Base-by-base conservation (phyloP, 768 basidiomycete genomes). In the Lepiota subincarnata region DNA sequence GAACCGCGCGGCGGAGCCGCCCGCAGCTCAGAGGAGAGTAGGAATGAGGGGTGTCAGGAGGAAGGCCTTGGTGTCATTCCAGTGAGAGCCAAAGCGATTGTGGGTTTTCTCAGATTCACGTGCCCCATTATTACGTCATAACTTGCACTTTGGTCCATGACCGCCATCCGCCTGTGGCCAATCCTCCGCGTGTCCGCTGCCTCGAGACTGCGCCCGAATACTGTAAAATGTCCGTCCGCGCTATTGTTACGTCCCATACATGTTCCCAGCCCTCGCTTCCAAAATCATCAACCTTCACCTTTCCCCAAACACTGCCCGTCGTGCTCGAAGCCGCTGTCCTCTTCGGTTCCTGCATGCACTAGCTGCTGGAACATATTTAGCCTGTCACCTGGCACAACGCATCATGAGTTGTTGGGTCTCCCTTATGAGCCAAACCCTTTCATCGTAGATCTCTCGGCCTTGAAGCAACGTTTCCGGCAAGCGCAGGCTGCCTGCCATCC, bases 401-500 rank as follows among this genome's bases (percentile, higher is more conserved):
- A 84, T 65, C 83, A 90, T 66, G 81, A 84, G 36, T 67, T 94
- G 38, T 79, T 96, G 48, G 82, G 77, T 22, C 69, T 91, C 36
- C 73, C 84, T 0, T 73, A 78, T 34, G 70, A 73, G 14, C 78
- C 81, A 0, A 89, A 89, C 64, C 85, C 85, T 6, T 96, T 92
- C 68, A 67, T 75, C 13, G 69, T 98, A 39, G 83, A 93, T 63
- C 61, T 77, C 13, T 61, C 68, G 1, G 70, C 76, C 16, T 70
- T 97, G 55, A 86, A 83, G 66, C 70, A 73, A 34, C 76, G 78
- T 24, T 95, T 92, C 65, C 72, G 87, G 31, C 71, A 78, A 42
- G 81, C 87, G 2, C 94, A 96, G 64, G 76, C 82, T 18, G 71
- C 81, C 18, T 84, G 90, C 48, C 94, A 98, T 72, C 94, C 94